These are phyloP conservation scores for Priceomyces castillae DNA, from an alignment of 805 yeast species.

Conservation along the genomic window DNA sequence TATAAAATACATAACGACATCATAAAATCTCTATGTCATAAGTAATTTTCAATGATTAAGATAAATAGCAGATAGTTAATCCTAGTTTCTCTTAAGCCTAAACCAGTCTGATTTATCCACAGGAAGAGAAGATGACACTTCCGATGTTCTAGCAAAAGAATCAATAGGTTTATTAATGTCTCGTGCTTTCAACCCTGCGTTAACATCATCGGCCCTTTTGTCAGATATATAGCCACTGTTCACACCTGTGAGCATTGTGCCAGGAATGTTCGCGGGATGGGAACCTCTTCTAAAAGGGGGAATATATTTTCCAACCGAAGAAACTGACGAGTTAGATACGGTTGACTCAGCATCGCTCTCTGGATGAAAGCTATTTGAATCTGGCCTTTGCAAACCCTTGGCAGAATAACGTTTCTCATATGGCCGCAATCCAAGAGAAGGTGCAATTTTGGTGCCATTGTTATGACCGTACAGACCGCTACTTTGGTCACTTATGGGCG, in stretches of 20 bases:
- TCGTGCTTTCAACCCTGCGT: not conserved
- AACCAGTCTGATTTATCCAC: constrained; percentile 24
- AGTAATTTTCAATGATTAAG: constrained; percentile 17
- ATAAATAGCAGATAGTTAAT: not conserved
- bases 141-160: not conserved
- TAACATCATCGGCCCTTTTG: constrained; percentile 2
- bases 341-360: constrained; percentile 8
- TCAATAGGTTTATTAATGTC: not conserved
- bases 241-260: not conserved
- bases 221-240: constrained; percentile 4
- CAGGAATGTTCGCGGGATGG: constrained; percentile 12
- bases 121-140: constrained; percentile 22
- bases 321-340: constrained; percentile 10
- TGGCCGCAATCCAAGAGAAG: constrained; percentile 1
- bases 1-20: no score
- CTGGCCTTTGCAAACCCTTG: constrained; percentile 2
- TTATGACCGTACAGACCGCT: not conserved
- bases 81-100: constrained; percentile 24
- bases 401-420: not conserved
- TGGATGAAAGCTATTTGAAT: constrained; percentile 7
- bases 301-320: constrained; percentile 52
- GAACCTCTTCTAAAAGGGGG: constrained; percentile 72
- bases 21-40: constrained; percentile 4
- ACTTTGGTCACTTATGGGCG: constrained; percentile 1
- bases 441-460: not conserved